phyloP scores from a whole-genome alignment of 2,329 filamentous ascomycete genomes.

The Claviceps spartinae region DNA sequence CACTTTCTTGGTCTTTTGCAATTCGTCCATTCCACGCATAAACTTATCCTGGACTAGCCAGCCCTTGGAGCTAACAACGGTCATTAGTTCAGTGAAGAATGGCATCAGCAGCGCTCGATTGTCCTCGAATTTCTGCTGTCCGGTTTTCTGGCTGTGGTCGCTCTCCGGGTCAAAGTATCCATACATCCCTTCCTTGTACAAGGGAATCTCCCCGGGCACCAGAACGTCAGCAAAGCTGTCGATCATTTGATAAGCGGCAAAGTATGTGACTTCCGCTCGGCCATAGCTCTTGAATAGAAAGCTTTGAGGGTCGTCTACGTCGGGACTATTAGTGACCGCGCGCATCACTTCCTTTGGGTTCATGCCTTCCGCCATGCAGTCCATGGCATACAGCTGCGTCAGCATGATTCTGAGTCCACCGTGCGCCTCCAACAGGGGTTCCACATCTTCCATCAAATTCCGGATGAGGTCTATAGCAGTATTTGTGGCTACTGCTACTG shows the following conservation, averaged over 20 bases:
- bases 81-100: conserved; percentile 20
- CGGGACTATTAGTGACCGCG: neutral
- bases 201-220: conserved; percentile 5
- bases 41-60: conserved; percentile 23
- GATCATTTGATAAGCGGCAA: neutral
- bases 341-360: neutral
- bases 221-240: conserved; percentile 4
- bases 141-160: conserved; percentile 13
- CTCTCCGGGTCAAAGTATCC: conserved; percentile 14
- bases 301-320: neutral
- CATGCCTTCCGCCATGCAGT: neutral
- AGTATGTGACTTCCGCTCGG: neutral
- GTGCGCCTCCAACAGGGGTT: conserved; percentile 13
- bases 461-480: conserved; percentile 22
- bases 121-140: conserved; percentile 20
- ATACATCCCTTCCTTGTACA: conserved; percentile 14
- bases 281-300: neutral
- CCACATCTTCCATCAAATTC: conserved; percentile 18
- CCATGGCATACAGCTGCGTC: conserved; percentile 4
- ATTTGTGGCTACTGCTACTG: conserved; percentile 23
- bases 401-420: conserved; percentile 13
- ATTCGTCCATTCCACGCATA: conserved; percentile 19
- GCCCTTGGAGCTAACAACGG: conserved; percentile 6
- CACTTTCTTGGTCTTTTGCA: conserved; percentile 16
- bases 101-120: conserved; percentile 21